A percentile compares a stretch with the other conserved stretches of the same genome.
Evolutionary conservation across 768 basidiomycete genomes (phyloP).

Genomic region (Lentinus tigrinus): DNA sequence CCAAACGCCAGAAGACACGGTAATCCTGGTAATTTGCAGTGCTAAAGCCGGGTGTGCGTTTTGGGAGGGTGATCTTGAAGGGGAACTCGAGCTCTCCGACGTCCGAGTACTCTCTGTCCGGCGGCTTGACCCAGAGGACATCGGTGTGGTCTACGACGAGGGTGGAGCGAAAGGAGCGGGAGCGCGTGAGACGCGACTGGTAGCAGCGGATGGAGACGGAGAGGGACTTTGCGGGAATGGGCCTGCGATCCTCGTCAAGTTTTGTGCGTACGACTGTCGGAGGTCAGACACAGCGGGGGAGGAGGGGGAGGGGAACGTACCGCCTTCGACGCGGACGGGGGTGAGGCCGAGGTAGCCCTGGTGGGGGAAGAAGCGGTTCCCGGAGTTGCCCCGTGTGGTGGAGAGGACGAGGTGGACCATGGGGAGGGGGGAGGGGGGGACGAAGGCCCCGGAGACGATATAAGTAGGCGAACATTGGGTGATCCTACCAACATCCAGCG

Average conservation of each 20-base stretch:
- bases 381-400: constrained; percentile 62
- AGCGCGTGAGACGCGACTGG: constrained; percentile 67
- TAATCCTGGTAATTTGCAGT: constrained; percentile 76
- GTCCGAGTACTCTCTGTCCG: constrained; percentile 53
- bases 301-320: constrained; percentile 37
- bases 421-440: constrained; percentile 21
- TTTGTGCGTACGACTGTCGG: constrained; percentile 64
- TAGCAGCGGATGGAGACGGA: constrained; percentile 81
- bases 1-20: constrained; percentile 78
- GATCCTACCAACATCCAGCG: constrained; percentile 10
- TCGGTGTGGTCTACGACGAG: constrained; percentile 67
- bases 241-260: constrained; percentile 68
- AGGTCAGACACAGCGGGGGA: constrained; percentile 4
- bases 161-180: constrained; percentile 52
- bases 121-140: constrained; percentile 67
- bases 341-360: constrained; percentile 80
- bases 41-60: constrained; percentile 61
- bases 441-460: constrained; percentile 20
- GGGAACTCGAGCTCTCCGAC: constrained; percentile 67
- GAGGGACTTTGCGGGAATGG: constrained; percentile 63
- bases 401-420: constrained; percentile 78
- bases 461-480: constrained; percentile 66
- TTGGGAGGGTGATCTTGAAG: constrained; percentile 69
- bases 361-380: constrained; percentile 71
- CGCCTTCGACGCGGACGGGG: constrained; percentile 74